These are phyloP conservation scores for Quercus rubra DNA, from an alignment of 306 rosid genomes.

Conservation along the genomic window DNA sequence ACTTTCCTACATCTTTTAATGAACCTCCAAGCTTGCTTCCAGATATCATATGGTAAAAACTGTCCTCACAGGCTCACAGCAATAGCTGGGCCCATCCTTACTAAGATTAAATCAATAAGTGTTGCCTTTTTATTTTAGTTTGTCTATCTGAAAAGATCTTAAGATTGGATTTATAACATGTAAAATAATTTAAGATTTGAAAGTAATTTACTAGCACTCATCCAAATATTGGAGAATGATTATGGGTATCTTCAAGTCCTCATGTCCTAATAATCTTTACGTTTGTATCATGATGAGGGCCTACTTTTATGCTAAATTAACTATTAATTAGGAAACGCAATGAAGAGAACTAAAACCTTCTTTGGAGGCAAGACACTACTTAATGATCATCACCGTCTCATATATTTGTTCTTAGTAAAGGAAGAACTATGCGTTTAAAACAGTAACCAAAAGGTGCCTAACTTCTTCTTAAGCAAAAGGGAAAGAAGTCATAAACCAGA, in stretches of 20 bases:
- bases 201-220: not conserved
- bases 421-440: not conserved
- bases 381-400: not conserved
- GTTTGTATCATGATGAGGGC: not conserved
- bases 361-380: not conserved
- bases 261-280: not conserved
- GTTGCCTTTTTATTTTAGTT: not conserved
- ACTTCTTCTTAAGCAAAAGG: constrained; percentile 10
- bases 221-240: not conserved
- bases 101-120: not conserved
- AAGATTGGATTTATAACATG: not conserved
- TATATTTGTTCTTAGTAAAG: not conserved
- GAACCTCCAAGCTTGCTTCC: not conserved
- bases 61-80: not conserved
- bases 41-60: not conserved
- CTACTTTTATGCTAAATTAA: not conserved
- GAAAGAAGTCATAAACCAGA: not conserved
- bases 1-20: not conserved
- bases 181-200: not conserved
- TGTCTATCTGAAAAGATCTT: not conserved
- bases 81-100: not conserved
- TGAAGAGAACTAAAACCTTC: not conserved
- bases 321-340: not conserved
- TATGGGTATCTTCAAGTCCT: not conserved
- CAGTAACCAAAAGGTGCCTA: not conserved